Percentiles rank a stretch among this genome's conserved stretches.
These are phyloP conservation scores for Heritiera fomes DNA, from an alignment of 345 rosid genomes.

Conservation along the genomic window DNA sequence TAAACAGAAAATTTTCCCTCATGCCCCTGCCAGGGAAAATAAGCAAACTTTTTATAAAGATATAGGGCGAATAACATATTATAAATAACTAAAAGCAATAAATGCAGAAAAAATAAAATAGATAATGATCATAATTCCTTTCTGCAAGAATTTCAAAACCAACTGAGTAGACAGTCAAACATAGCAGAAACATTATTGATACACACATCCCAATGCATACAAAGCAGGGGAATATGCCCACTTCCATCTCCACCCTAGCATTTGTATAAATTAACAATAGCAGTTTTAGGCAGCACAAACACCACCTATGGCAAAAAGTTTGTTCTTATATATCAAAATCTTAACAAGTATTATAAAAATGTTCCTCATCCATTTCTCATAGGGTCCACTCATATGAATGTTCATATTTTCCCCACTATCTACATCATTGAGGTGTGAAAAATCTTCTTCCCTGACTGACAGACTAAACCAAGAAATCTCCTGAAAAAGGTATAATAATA, in stretches of 20 bases:
- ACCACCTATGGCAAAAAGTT: not conserved
- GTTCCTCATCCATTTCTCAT: not conserved
- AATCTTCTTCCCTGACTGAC: not conserved
- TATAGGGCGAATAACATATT: not conserved
- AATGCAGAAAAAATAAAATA: not conserved
- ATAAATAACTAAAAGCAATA: not conserved
- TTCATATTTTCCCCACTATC: not conserved
- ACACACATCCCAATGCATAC: not conserved
- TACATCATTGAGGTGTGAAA: not conserved
- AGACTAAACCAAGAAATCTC: not conserved
- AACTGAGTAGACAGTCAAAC: not conserved
- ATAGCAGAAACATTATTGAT: not conserved
- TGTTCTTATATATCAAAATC: not conserved
- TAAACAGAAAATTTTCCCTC: conserved; percentile 68
- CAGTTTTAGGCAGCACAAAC: not conserved
- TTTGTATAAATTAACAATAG: not conserved
- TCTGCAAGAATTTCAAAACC: not conserved
- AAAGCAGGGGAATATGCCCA: not conserved
- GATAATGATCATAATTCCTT: not conserved
- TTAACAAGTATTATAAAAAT: no score
- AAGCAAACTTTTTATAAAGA: not conserved
- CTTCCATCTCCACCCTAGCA: not conserved
- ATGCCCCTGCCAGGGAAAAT: conserved; percentile 49
- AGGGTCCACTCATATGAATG: not conserved
- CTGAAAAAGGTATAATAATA: not conserved